phyloP scores from a whole-genome alignment of 1,139 yeast genomes.

The Meyerozyma smithsonii region DNA sequence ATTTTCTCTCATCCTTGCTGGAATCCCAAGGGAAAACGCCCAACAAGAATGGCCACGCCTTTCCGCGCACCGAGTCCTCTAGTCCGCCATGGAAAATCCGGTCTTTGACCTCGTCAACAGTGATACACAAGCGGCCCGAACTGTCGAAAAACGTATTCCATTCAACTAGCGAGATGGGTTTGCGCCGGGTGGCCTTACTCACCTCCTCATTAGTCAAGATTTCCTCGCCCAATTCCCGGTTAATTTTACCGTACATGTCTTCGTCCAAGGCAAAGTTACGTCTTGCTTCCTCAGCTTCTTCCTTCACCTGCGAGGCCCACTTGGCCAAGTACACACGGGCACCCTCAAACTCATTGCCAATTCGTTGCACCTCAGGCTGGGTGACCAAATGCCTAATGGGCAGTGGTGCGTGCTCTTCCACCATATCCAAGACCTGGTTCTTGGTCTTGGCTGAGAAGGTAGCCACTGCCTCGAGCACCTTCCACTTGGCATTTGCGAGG shows the following conservation, averaged over 20 bases:
- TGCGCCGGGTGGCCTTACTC: conserved; percentile 55
- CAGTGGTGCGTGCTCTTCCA: conserved; percentile 64
- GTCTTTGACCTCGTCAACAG: conserved; percentile 73
- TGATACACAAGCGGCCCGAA: conserved; percentile 66
- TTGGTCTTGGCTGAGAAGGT: conserved; percentile 69
- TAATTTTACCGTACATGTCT: conserved; percentile 53
- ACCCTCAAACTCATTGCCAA: conserved; percentile 89
- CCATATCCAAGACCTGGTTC: conserved; percentile 51
- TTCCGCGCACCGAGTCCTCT: conserved; percentile 51
- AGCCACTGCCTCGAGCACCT: conserved; percentile 78
- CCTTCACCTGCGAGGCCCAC: conserved; percentile 95
- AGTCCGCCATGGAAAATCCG: conserved; percentile 90
- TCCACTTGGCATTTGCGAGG: conserved; percentile 77
- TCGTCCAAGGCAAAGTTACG: conserved; percentile 55
- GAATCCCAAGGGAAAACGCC: conserved; percentile 91
- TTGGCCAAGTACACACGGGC: conserved; percentile 90
- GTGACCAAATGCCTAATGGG: conserved; percentile 59
- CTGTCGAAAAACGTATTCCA: conserved; percentile 84
- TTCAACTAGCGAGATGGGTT: conserved; percentile 63
- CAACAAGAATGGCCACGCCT: conserved; percentile 83
- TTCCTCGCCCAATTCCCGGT: conserved; percentile 66
- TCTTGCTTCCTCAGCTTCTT: conserved; percentile 79
- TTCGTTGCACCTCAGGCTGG: conserved; percentile 73
- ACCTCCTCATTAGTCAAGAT: conserved; percentile 59
- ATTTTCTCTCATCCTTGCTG: conserved; percentile 60